These are phyloP conservation scores for Casuarina cunninghamiana DNA, from an alignment of 306 rosid genomes.

Conservation along the genomic window DNA sequence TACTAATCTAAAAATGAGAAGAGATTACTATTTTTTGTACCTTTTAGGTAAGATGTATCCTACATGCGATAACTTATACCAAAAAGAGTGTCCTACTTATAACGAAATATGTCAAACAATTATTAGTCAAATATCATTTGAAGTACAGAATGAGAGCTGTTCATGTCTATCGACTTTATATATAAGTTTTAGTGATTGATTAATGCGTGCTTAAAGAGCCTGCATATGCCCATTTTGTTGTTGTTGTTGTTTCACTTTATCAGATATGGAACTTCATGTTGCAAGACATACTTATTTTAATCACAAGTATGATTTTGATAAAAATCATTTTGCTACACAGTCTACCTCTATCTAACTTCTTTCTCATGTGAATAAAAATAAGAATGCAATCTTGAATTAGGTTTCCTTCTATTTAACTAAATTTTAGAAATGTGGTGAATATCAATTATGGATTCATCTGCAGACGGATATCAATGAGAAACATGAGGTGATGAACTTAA, in stretches of 20 bases:
- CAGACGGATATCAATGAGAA: neutral
- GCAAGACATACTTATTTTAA: neutral
- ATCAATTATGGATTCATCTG: neutral
- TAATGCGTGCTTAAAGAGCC: neutral
- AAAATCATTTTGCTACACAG: neutral
- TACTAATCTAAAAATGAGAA: neutral
- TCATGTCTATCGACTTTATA: neutral
- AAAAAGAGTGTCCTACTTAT: neutral
- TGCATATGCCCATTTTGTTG: neutral
- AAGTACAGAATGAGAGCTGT: neutral
- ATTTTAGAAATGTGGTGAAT: neutral
- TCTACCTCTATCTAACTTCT: neutral
- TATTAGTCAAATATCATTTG: neutral
- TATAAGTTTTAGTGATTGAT: neutral
- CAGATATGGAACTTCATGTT: slow-evolving; percentile 1
- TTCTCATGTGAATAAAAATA: neutral
- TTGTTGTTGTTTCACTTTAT: neutral
- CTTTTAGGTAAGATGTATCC: neutral
- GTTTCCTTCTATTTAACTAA: neutral
- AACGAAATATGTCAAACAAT: neutral
- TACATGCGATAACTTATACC: neutral
- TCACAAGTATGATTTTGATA: neutral
- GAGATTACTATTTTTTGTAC: neutral
- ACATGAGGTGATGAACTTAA: neutral
- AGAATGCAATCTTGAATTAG: neutral